Base-by-base conservation (phyloP, 2,329 filamentous ascomycete species). In the Cercospora zeae-maydis region DNA sequence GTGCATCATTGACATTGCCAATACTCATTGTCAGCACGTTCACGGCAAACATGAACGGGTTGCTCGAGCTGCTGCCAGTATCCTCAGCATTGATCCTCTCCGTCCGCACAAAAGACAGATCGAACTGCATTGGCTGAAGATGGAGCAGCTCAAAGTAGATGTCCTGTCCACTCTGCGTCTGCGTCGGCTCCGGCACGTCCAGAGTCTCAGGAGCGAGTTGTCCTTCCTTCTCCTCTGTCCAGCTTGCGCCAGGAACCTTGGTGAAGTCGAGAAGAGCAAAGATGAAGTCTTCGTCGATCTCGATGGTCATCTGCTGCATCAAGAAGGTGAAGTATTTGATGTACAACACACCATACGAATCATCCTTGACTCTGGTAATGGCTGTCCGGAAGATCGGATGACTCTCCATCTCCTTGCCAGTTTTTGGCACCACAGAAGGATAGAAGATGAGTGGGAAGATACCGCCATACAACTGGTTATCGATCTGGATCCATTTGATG, bases 11-110 rank as follows among this genome's bases (percentile, higher is more conserved):
- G 81, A 99, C 92, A 72, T 99, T 99, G 67, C 95, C 95, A 72
- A 99, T 95, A 13, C 95, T 96, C 95, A 99, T 99, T 0, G 96
- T 98, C 81, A 99, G 88, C 69, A 98, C 91, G 73, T 99, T 98
- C 76, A 98, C 88, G 75, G 97, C 93, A 80, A 98, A 99, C 93
- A 98, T 98, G 76, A 99, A 84, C 0, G 96, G 96, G 73, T 96
- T 99, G 45, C 86, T 87, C 1, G 92, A 92, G 13, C 79, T 80
- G 52, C 91, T 92, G 52, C 92, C 90, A 70, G 95, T 96, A 75
- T 98, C 93, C 75, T 98, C 93, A 2, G 91, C 93, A 68, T 99
- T 99, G 78, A 99, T 90, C 10, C 92, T 87, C 76, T 99, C 95
- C 0, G 95, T 99, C 19, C 95, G 89, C 76, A 99, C 96, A 74